Conservation (phyloP, 2,329 filamentous ascomycete species). For the Fonsecaea pedrosoi region DNA sequence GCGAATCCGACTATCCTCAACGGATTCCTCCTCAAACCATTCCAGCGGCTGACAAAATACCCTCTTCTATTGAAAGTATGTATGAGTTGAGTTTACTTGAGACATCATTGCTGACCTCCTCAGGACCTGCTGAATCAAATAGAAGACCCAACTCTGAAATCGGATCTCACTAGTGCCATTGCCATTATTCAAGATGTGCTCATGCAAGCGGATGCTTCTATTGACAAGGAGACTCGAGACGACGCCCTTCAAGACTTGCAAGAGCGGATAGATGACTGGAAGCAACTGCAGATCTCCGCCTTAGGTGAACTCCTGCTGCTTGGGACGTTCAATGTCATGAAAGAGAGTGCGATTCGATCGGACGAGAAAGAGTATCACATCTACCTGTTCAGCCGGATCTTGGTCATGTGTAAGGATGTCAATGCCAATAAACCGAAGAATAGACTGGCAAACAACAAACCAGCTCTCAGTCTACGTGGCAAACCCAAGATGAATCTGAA, state of each 20-base stretch:
- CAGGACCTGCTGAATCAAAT: slow-evolving; percentile 88
- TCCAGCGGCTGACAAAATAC: slow-evolving; percentile 94
- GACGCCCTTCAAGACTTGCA: slow-evolving; percentile 85
- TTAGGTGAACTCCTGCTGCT: slow-evolving; percentile 89
- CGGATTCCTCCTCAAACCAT: slow-evolving; percentile 93
- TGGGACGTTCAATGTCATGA: slow-evolving; percentile 89
- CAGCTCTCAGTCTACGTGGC: slow-evolving; percentile 73
- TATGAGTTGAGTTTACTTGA: slow-evolving; percentile 21
- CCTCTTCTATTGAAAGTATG: slow-evolving; percentile 82
- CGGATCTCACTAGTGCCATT: slow-evolving; percentile 77
- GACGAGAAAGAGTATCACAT: slow-evolving; percentile 78
- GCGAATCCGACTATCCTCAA: slow-evolving; percentile 86
- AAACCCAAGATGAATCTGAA: slow-evolving; percentile 86
- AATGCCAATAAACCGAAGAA: slow-evolving; percentile 81
- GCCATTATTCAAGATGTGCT: slow-evolving; percentile 82
- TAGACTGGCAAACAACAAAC: slow-evolving; percentile 66
- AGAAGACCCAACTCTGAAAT: slow-evolving; percentile 71
- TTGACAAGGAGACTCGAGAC: slow-evolving; percentile 83
- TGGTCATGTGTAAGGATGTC: slow-evolving; percentile 96
- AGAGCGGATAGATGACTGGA: slow-evolving; percentile 92
- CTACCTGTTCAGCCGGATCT: slow-evolving; percentile 93
- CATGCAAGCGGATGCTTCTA: slow-evolving; percentile 84
- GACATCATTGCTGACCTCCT: slow-evolving; percentile 15
- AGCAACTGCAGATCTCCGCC: slow-evolving; percentile 85
- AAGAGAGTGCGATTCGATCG: slow-evolving; percentile 58